Evolutionary conservation across 768 basidiomycete genomes (phyloP), one percentile per base, ranked within the genome.

Genomic region (Pisolithus sp.): DNA sequence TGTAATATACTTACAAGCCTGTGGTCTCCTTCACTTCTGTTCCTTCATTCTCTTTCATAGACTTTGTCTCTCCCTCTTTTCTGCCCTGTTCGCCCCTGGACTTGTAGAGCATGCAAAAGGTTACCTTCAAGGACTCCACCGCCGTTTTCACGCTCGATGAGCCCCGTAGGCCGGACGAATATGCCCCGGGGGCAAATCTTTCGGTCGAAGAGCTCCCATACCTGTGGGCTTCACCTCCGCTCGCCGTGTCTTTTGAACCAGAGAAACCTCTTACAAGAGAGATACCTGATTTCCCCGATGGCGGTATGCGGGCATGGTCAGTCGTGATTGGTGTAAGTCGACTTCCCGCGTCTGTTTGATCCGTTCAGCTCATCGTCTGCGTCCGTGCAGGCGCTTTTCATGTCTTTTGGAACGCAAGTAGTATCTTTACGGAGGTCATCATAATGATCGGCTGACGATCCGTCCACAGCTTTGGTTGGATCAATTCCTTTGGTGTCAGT

Each of bases 301-400:
- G 54, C 15, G 54, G 54, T 31, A 30, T 43, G 23, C 46, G 51
- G 21, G 54, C 54, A 9, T 55, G 54, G 54, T 55, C 54, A 8
- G 51, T 55, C 13, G 54, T 52, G 10, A 43, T 52, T 20, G 54
- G 54, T 5, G 51, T 52, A 28, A 40, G 51, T 41, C 2, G 8
- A 8, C 38, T 31, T 24, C 36, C 26, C 23, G 1, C 12, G 5
- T 45, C 30, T 21, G 7, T 15, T 17, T 38, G 26, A 9, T 30
- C n/a, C 10, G 5, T 18, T 40, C 15, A 28, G 10, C 26, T 39
- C n/a, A 38, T 36, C 18, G 2, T 36, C 18, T 10, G 9, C 28
- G 7, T 21, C 17, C 17, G 15, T 20, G 17, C 38, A 52, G 51
- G 44, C 51, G 23, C 45, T 31, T 17, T 46, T 36, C 20, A 45